Conservation (phyloP, 2,329 filamentous ascomycete genomes). For the Proliferodiscus dingleyae region DNA sequence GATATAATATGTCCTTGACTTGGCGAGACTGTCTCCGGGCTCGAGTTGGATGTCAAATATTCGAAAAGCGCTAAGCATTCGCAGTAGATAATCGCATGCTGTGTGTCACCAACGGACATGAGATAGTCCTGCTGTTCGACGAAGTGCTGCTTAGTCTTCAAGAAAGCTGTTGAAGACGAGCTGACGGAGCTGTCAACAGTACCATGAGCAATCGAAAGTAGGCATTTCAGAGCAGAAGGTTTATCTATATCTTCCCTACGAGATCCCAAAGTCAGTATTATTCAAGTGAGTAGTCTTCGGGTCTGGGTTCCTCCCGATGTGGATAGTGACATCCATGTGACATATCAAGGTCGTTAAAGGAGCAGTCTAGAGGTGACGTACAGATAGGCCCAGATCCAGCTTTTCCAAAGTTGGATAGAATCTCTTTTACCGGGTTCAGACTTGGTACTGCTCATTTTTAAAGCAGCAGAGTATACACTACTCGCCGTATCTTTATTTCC, state of each 20-base stretch:
- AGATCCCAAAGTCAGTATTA: no score
- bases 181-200: slow-evolving; percentile 29
- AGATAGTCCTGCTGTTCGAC: slow-evolving; percentile 49
- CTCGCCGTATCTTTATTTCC: slow-evolving; percentile 53
- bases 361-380: no score
- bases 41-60: slow-evolving; percentile 48
- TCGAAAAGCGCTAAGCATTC: slow-evolving; percentile 61
- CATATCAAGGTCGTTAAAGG: no score
- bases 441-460: slow-evolving; percentile 49
- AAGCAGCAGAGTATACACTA: slow-evolving; percentile 62
- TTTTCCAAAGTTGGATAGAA: slow-evolving; percentile 27
- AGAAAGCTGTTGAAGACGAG: slow-evolving; percentile 30
- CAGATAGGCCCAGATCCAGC: slow-evolving; percentile 27
- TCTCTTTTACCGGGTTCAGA: slow-evolving; percentile 31
- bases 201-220: slow-evolving; percentile 37
- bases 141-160: slow-evolving; percentile 52
- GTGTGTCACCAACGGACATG: slow-evolving; percentile 44
- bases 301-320: no score
- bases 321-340: no score
- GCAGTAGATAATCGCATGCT: slow-evolving; percentile 49
- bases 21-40: slow-evolving; percentile 40
- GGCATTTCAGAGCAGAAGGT: slow-evolving; percentile 32
- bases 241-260: slow-evolving; percentile 18
- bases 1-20: slow-evolving; percentile 52
- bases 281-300: no score